Percentiles rank a stretch among this genome's conserved stretches.
phyloP scores from a whole-genome alignment of 495 filamentous ascomycete species.

The Aspergillus olivimuriae region DNA sequence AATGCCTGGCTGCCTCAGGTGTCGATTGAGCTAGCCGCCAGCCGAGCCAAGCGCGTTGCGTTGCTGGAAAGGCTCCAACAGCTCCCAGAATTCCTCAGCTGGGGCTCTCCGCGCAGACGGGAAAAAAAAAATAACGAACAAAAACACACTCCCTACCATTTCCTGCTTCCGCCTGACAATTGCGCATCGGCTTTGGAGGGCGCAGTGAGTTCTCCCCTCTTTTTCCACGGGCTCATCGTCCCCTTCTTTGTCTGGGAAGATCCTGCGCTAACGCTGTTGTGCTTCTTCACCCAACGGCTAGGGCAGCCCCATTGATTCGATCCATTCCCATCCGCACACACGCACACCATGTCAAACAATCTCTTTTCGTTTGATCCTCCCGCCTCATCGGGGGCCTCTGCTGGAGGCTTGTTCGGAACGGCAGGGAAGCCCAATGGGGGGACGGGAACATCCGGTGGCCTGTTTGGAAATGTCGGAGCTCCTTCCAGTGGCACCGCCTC shows the following conservation, averaged over 20 bases:
- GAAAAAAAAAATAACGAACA: too few relatives aligned
- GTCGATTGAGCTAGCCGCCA: conserved; percentile 11
- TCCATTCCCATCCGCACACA: conserved; percentile 14
- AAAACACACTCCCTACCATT: too few relatives aligned
- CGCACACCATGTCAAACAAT: conserved; percentile 23
- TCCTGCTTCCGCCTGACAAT: too few relatives aligned
- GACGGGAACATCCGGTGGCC: conserved; percentile 18
- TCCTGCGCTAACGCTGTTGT: too few relatives aligned
- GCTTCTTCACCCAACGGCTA: conserved; percentile 2
- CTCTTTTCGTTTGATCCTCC: conserved; percentile 32
- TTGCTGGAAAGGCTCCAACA: conserved; percentile 3
- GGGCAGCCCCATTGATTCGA: conserved; percentile 21
- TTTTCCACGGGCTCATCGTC: too few relatives aligned
- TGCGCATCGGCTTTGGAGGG: too few relatives aligned
- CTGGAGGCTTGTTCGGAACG: conserved; percentile 35
- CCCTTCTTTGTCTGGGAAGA: background rate
- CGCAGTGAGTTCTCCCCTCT: too few relatives aligned
- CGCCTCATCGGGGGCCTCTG: conserved; percentile 28
- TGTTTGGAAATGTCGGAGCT: conserved; percentile 44
- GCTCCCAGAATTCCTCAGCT: too few relatives aligned
- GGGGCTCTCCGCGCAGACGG: too few relatives aligned
- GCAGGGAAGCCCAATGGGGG: conserved; percentile 23
- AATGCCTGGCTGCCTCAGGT: conserved; percentile 8
- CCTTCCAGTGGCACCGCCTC: conserved; percentile 26
- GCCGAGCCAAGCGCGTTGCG: conserved; percentile 16